These are phyloP conservation scores for Amaranthus hypochondriacus DNA, from an alignment of 148 eudicot genomes.

Conservation along the genomic window DNA sequence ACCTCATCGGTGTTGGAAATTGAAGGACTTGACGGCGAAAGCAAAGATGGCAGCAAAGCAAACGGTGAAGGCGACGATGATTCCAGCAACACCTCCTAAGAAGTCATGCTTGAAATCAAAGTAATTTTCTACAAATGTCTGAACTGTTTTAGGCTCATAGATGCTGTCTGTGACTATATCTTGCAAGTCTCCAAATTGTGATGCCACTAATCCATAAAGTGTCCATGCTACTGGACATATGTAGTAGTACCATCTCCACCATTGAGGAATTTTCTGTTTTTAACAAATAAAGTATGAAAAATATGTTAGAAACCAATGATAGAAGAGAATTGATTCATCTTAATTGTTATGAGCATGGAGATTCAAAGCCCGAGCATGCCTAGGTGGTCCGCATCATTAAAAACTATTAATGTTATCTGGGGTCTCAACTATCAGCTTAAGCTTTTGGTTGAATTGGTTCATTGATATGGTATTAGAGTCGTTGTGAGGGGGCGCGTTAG, in stretches of 20 bases:
- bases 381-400: no score
- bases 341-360: background rate
- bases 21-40: constrained; percentile 49
- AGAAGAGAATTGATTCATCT: background rate
- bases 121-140: constrained; percentile 34
- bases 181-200: constrained; percentile 61
- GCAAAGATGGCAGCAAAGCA: constrained; percentile 60
- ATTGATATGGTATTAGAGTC: no score
- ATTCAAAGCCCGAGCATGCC: no score
- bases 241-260: constrained; percentile 86
- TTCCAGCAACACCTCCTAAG: constrained; percentile 43
- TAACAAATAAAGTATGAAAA: background rate
- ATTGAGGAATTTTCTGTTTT: constrained; percentile 53
- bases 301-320: background rate
- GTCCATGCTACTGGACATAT: constrained; percentile 63
- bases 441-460: no score
- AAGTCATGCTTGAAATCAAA: constrained; percentile 59
- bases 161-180: background rate
- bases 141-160: constrained; percentile 15
- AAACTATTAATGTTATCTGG: no score
- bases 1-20: constrained; percentile 61
- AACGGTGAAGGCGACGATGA: constrained; percentile 35
- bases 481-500: no score
- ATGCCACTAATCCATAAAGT: constrained; percentile 53
- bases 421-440: no score